phyloP scores from a whole-genome alignment of 106 monocot genomes.

The Allium fistulosum region DNA sequence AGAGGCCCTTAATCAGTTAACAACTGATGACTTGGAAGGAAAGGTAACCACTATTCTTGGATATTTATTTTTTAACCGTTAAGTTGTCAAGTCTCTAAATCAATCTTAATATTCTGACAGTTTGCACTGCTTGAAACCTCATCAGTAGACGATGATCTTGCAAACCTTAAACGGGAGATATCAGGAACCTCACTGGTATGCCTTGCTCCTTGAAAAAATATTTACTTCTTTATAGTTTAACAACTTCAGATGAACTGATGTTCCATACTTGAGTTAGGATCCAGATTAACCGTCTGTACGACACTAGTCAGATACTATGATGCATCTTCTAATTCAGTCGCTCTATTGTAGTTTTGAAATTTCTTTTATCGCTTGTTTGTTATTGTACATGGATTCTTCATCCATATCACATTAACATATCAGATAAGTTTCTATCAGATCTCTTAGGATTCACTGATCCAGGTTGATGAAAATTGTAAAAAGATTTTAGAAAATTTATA shows the following conservation, averaged over 20 bases:
- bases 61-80: neutral
- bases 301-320: neutral
- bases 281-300: too few species aligned
- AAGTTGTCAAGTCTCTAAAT: neutral
- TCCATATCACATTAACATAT: neutral
- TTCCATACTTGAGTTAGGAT: too few species aligned
- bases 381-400: neutral
- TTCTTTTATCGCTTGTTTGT: neutral
- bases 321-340: neutral
- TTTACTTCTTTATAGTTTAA: too few species aligned
- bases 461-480: too few species aligned
- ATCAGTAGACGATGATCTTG: constrained; percentile 97
- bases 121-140: constrained; percentile 89
- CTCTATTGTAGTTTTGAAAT: neutral
- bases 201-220: neutral
- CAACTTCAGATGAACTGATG: too few species aligned
- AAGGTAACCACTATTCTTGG: constrained; percentile 43
- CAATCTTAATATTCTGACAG: constrained; percentile 25
- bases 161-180: constrained; percentile 60
- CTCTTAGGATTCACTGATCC: too few species aligned
- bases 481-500: too few species aligned
- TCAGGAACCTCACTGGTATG: constrained; percentile 64
- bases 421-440: too few species aligned
- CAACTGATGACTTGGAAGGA: constrained; percentile 90
- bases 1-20: constrained; percentile 88